These are phyloP conservation scores for Chaetomium olivaceum DNA, from an alignment of 2,329 filamentous ascomycete species.

Conservation along the genomic window DNA sequence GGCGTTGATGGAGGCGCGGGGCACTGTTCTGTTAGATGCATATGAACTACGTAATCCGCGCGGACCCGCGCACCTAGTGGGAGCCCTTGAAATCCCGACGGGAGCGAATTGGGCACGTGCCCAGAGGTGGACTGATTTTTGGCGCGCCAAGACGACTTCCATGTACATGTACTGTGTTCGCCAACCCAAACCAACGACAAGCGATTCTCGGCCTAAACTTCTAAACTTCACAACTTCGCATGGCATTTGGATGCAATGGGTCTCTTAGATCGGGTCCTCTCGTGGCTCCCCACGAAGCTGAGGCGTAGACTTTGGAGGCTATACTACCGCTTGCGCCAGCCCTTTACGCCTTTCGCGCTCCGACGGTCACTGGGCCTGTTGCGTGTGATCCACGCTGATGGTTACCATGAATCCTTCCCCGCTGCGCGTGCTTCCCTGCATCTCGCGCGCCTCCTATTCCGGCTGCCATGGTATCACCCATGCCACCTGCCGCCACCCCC, in stretches of 20 bases:
- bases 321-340: conserved; percentile 3
- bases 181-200: too few species aligned
- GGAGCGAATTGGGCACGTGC: too few species aligned
- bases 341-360: conserved; percentile 9
- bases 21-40: too few species aligned
- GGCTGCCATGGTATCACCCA: conserved; percentile 3
- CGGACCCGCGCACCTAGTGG: too few species aligned
- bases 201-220: not conserved
- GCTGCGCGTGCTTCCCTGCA: conserved; percentile 5
- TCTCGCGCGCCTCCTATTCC: conserved; percentile 8
- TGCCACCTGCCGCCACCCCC: conserved; percentile 7
- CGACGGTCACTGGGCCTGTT: not conserved
- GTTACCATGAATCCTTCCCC: conserved; percentile 2
- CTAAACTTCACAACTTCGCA: conserved; percentile 13
- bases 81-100: too few species aligned
- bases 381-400: not conserved
- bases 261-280: conserved; percentile 4
- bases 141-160: too few species aligned
- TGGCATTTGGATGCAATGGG: conserved; percentile 7
- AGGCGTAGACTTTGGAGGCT: conserved; percentile 7
- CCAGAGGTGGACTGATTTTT: too few species aligned
- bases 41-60: too few species aligned
- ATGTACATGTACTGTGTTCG: too few species aligned
- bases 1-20: too few species aligned
- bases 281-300: conserved; percentile 9